Conservation (phyloP, 2,329 filamentous ascomycete species). For the Bipolaris oryzae region DNA sequence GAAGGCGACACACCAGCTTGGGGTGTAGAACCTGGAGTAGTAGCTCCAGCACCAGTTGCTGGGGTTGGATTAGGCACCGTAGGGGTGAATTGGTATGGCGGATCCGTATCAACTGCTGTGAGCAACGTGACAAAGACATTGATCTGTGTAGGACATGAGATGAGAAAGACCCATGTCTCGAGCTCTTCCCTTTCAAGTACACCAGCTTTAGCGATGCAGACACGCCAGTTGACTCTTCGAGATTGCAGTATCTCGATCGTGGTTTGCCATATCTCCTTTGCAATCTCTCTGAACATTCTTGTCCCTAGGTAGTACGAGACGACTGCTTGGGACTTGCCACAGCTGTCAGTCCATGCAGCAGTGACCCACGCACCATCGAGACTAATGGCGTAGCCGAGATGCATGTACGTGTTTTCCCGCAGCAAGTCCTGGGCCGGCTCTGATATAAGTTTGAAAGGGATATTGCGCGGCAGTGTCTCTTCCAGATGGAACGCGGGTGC, state of each 20-base stretch:
- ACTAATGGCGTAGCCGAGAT: conserved; percentile 79
- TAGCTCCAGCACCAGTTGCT: conserved; percentile 23
- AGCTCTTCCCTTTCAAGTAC: conserved; percentile 71
- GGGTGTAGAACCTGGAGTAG: conserved; percentile 41
- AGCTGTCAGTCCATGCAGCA: conserved; percentile 80
- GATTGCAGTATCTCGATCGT: conserved; percentile 74
- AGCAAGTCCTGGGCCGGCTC: conserved; percentile 75
- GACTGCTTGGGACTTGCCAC: conserved; percentile 73
- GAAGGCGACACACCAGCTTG: conserved; percentile 42
- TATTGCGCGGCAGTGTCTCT: conserved; percentile 68
- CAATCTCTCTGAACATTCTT: conserved; percentile 69
- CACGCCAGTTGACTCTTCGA: conserved; percentile 75
- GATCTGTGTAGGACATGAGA: conserved; percentile 45
- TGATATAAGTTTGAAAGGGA: conserved; percentile 74
- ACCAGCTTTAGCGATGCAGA: conserved; percentile 75
- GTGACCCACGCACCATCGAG: conserved; percentile 79
- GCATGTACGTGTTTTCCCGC: conserved; percentile 79
- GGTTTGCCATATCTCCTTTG: conserved; percentile 77
- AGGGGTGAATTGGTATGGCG: conserved; percentile 67
- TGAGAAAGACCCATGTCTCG: conserved; percentile 50
- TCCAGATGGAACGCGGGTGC: conserved; percentile 77
- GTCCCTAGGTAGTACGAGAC: conserved; percentile 72
- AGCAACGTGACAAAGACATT: conserved; percentile 59
- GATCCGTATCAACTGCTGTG: conserved; percentile 68
- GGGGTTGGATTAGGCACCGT: conserved; percentile 32